Evolutionary conservation across 2,329 filamentous ascomycete species (phyloP), one percentile per base, ranked within the genome.

Genomic region (Dactylellina sp.): DNA sequence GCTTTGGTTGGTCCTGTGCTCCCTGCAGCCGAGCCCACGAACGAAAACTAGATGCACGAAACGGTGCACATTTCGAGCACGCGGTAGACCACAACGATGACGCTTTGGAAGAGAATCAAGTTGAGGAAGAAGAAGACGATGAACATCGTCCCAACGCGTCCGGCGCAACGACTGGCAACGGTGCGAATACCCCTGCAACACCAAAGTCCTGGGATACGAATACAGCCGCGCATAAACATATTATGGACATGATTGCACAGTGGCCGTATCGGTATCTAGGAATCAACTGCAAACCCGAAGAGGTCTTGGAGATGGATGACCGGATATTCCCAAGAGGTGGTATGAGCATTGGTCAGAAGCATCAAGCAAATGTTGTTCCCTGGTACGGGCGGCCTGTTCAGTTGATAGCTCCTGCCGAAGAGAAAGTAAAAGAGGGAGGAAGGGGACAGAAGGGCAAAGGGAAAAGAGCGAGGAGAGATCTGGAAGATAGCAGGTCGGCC

Each of bases 201-300:
- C 44, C 75, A 57, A 65, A 63, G 56, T 59, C 64, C 49, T 57
- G 75, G 75, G 59, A 64, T 1, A 46, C 61, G 7, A 55, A 61
- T 18, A 14, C 60, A 11, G 24, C 62, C 1, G 71, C 71, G 5
- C 64, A 75, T 12, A 75, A 70, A 22, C 59, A 65, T 22, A 24
- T 60, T 5, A 56, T 70, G 47, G 71, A 95, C 70, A 91, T 97
- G 77, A 93, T 94, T 32, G 95, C 92, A 79, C 87, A 97, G 79
- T 99, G 95, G 95, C 93, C 93, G 1, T 98, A 95, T 83, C 88
- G 95, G 74, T 99, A 99, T 81, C 84, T 99, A 5, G 95, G 95
- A 39, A 93, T 97, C 77, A 95, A 99, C 82, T 97, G 93, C 82
- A 91, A 93, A 77, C 91, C 95, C 0, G 93, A 98, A 81, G 95